Percentiles rank a stretch among this genome's conserved stretches.
These are phyloP conservation scores for Beauveria scarabaeidicola DNA, from an alignment of 2,329 filamentous ascomycete genomes.

Conservation along the genomic window DNA sequence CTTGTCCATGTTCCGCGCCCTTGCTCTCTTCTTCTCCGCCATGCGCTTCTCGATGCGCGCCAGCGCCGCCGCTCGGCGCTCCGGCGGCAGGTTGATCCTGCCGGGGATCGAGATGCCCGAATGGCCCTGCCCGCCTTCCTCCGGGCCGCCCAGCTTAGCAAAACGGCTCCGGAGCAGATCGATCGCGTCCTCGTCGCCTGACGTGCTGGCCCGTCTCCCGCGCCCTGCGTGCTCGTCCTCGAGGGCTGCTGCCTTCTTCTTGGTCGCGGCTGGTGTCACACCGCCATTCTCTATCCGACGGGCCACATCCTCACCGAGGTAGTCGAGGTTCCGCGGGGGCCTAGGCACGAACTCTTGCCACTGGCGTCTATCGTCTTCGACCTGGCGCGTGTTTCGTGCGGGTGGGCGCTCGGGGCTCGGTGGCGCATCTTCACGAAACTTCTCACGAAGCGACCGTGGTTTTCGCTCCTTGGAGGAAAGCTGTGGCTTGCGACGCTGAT, in stretches of 20 bases:
- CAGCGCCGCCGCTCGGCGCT: slow-evolving; percentile 44
- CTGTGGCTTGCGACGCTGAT: not conserved
- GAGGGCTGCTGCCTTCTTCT: not conserved
- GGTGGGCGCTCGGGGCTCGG: not conserved
- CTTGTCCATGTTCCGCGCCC: slow-evolving; percentile 33
- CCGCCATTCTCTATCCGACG: slow-evolving; percentile 23
- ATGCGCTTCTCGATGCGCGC: slow-evolving; percentile 46
- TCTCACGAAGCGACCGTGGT: slow-evolving; percentile 24
- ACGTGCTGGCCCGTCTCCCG: not conserved
- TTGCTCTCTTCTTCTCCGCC: slow-evolving; percentile 38
- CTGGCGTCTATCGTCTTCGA: slow-evolving; percentile 23
- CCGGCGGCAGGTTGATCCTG: slow-evolving; percentile 38
- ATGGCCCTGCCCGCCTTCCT: slow-evolving; percentile 24
- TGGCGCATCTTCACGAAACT: slow-evolving; percentile 24
- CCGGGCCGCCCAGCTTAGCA: slow-evolving; percentile 34
- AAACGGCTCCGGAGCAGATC: slow-evolving; percentile 40
- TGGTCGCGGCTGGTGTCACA: slow-evolving; percentile 14
- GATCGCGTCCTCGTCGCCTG: slow-evolving; percentile 24
- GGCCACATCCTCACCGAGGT: slow-evolving; percentile 26
- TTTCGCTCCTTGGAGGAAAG: not conserved
- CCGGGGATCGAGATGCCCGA: slow-evolving; percentile 30
- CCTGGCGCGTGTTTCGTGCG: not conserved
- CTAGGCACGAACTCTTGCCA: slow-evolving; percentile 36
- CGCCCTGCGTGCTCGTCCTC: not conserved
- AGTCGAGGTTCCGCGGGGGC: slow-evolving; percentile 30